Evolutionary conservation across 2,329 filamentous ascomycete species (phyloP), one percentile per base, ranked within the genome.

Genomic region (Fusarium sacchari): DNA sequence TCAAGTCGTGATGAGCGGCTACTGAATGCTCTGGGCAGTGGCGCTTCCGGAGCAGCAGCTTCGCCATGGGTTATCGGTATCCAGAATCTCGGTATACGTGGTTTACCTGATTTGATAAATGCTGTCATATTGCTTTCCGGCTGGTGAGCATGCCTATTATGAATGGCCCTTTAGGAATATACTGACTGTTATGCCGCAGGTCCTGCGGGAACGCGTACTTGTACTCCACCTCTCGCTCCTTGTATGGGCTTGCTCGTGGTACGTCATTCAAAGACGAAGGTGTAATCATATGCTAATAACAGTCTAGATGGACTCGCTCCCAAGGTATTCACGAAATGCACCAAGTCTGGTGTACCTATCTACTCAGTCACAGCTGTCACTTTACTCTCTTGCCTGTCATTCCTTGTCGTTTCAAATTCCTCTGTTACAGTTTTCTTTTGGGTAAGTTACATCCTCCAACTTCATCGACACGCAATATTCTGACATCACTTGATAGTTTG

Each of bases 221-320:
- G 1, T 40, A 40, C 39, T 40, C 39, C 7, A 40, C 39, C 13
- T 40, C 39, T 40, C 39, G 39, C 39, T 40, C 39, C 7, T n/a
- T 40, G 39, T 40, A 40, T 40, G 39, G 39, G 39, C 39, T 40
- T 40, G 39, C 39, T 40, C 39, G 39, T 7, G 39, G 39, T 40
- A 40, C 5, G 39, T n/a, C 13, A 9, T 14, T 1, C 39, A n/a
- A 40, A 9, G 13, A n/a, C 20, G 32, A 7, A 15, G 7, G 14
- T 22, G 0, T 9, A 9, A 6, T 0, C 7, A 22, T 40, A 4
- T 0, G 13, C 39, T 40, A 6, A 40, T 6, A 40, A 9, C 1
- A 22, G 6, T 0, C 9, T 6, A 40, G 39, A 40, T 9, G 39
- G 39, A n/a, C 39, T 40, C 39, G 39, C 39, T n/a, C 39, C 39